Conservation (phyloP, 1,284 basidiomycete species). For the Heterobasidion irregulare region DNA sequence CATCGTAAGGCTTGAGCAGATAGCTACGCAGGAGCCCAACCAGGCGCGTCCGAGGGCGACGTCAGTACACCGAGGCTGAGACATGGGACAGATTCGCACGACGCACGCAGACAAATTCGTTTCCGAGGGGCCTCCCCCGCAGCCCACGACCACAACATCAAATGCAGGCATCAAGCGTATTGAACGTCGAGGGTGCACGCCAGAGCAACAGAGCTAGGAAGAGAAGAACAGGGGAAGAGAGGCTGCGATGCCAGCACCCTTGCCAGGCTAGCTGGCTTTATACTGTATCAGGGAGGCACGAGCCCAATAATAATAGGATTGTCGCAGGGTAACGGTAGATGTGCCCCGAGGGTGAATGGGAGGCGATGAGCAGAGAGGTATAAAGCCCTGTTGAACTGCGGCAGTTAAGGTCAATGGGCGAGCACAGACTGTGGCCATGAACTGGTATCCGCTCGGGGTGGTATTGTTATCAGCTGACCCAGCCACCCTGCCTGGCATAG, state of each 20-base stretch:
- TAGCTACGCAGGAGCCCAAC: constrained; percentile 37
- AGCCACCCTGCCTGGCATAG: neutral
- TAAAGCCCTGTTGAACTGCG: too few species aligned
- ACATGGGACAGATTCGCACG: constrained; percentile 2
- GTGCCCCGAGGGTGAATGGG: too few species aligned
- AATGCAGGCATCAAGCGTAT: constrained; percentile 35
- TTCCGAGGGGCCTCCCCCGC: constrained; percentile 71
- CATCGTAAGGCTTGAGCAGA: constrained; percentile 51
- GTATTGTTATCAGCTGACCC: neutral
- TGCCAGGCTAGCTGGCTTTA: neutral
- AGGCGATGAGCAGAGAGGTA: too few species aligned
- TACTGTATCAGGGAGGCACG: neutral
- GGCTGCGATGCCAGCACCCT: neutral
- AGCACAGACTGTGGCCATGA: neutral
- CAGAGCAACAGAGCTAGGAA: neutral
- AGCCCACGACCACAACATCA: constrained; percentile 66
- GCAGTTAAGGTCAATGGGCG: too few species aligned
- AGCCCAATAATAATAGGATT: too few species aligned
- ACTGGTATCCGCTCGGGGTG: neutral
- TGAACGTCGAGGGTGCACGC: neutral
- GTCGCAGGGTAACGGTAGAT: too few species aligned
- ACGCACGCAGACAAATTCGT: constrained; percentile 67
- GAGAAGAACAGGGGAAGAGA: neutral
- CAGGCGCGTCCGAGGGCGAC: neutral
- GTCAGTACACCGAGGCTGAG: neutral